Evolutionary conservation across 2,329 filamentous ascomycete genomes (phyloP), one percentile per base, ranked within the genome.

Genomic region (Beauveria sp.): DNA sequence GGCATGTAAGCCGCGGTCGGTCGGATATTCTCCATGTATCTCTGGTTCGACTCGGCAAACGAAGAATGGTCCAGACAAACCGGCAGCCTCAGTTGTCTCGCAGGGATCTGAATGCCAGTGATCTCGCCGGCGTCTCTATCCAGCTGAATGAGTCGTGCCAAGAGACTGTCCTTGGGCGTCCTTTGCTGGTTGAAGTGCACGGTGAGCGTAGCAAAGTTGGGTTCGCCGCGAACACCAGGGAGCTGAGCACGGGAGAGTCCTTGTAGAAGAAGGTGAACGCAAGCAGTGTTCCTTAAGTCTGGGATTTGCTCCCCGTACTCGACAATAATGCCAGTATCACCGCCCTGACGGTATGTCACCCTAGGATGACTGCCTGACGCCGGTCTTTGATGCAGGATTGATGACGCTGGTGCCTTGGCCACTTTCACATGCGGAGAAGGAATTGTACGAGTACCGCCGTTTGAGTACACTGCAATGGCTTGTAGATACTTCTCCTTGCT

Each of bases 1-100:
- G 84, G 84, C 0, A 87, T 72, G 63, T 85, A 87, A 1, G 80
- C 76, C 1, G 84, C 84, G 28, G 83, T 79, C 1, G 81, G 80
- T 2, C 84, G 76, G 62, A 84, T 80, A 3, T 81, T 84, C 37
- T 80, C 79, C 73, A 82, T 84, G 68, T 87, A 87, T 10, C 84
- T 75, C 60, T 81, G 71, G 0, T 22, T 47, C 9, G 55, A 46
- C 12, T 46, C 80, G 77, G 79, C 77, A 37, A 76, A 54, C 16
- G 64, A 65, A 5, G 62, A 61, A 44, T 68, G 65, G 34, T 70
- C 63, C 46, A 70, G 67, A 16, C 67, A 66, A 30, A 70, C 62
- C 12, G 70, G 70, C 16, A 71, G 57, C 18, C 62, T 61, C 28
- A 70, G 58, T 16, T 63, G 61, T 5, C 66, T 63, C 6, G 58